These are phyloP conservation scores for Metarhizium guizhouense DNA, from an alignment of 2,329 filamentous ascomycete genomes.

Conservation along the genomic window DNA sequence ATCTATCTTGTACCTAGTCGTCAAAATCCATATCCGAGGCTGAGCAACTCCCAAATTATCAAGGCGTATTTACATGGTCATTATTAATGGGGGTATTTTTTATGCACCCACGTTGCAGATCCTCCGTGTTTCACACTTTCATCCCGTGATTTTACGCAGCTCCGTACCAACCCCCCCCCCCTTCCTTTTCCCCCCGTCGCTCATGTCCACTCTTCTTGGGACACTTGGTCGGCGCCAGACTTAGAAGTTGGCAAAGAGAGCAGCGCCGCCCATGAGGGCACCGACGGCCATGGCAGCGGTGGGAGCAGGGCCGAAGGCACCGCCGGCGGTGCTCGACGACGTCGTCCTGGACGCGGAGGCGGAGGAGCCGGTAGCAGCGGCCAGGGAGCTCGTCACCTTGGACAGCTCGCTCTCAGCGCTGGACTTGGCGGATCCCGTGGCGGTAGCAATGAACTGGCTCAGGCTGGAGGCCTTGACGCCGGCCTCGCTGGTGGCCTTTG, in stretches of 20 bases:
- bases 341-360: slow-evolving; percentile 3
- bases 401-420: slow-evolving; percentile 9
- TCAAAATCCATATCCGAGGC: too few species aligned
- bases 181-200: too few species aligned
- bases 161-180: too few species aligned
- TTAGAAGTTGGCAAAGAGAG: slow-evolving; percentile 35
- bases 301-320: slow-evolving; percentile 22
- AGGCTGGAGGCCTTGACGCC: slow-evolving; percentile 16
- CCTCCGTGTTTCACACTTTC: too few species aligned
- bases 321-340: slow-evolving; percentile 5
- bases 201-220: too few species aligned
- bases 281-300: slow-evolving; percentile 36
- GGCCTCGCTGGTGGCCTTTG: slow-evolving; percentile 11
- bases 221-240: too few species aligned
- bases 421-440: slow-evolving; percentile 13
- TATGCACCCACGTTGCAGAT: too few species aligned
- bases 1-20: too few species aligned
- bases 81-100: neutral
- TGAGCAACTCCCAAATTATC: too few species aligned
- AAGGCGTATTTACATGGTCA: neutral
- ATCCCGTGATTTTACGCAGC: too few species aligned
- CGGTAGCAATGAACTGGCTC: slow-evolving; percentile 12
- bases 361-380: slow-evolving; percentile 10
- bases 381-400: slow-evolving; percentile 9
- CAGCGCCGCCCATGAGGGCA: slow-evolving; percentile 38